Conservation (phyloP, 495 filamentous ascomycete genomes). For the Penicillium pancosmium region DNA sequence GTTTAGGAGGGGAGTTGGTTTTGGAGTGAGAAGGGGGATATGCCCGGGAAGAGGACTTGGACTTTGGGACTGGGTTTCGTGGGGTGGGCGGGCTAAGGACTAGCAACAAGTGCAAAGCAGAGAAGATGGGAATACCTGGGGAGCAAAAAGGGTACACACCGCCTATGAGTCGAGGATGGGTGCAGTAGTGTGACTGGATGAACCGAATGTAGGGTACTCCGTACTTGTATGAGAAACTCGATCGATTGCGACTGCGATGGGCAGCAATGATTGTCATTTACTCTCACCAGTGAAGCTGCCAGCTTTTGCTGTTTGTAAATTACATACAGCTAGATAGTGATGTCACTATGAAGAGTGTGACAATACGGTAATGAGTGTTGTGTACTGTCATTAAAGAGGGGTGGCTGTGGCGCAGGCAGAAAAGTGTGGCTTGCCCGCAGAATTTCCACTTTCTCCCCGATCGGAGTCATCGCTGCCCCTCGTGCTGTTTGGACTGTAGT, state of each 20-base stretch:
- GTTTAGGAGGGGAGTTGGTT: slow-evolving; percentile 23
- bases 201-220: too few relatives aligned
- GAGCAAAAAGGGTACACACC: too few relatives aligned
- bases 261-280: too few relatives aligned
- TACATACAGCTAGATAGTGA: slow-evolving; percentile 18
- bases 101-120: not conserved
- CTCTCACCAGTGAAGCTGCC: too few relatives aligned
- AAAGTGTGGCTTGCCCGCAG: slow-evolving; percentile 29
- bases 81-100: slow-evolving; percentile 47
- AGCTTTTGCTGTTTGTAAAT: slow-evolving; percentile 18
- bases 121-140: slow-evolving; percentile 6
- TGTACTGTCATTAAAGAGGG: slow-evolving; percentile 22
- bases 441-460: slow-evolving; percentile 23
- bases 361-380: slow-evolving; percentile 18
- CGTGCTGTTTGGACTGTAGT: not conserved
- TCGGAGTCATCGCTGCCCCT: slow-evolving; percentile 29
- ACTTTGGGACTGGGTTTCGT: slow-evolving; percentile 39
- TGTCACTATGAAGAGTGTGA: slow-evolving; percentile 9
- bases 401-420: slow-evolving; percentile 21
- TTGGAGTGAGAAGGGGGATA: slow-evolving; percentile 21
- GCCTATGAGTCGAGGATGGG: too few relatives aligned
- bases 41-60: too few relatives aligned
- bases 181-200: too few relatives aligned
- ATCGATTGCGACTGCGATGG: too few relatives aligned
- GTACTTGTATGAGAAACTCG: too few relatives aligned